Evolutionary conservation across 306 rosid genomes (phyloP).

Genomic region (Vigna angularis): DNA sequence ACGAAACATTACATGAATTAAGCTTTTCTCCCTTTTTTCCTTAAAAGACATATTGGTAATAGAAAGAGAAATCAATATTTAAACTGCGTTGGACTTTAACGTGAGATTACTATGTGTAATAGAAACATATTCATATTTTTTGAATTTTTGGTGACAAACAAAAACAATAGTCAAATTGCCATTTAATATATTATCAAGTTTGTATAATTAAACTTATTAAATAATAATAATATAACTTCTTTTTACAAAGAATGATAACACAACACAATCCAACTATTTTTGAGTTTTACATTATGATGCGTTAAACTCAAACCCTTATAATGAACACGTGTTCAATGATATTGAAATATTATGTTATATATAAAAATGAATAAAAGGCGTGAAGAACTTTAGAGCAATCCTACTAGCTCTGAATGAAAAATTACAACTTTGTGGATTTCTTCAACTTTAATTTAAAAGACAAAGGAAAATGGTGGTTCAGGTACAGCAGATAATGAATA

Average conservation of each 20-base stretch:
- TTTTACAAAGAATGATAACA: too few relatives aligned
- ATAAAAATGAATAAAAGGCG: too few relatives aligned
- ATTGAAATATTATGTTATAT: too few relatives aligned
- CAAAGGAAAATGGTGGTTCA: background rate
- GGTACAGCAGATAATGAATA: slow-evolving; percentile 1
- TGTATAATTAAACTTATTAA: background rate
- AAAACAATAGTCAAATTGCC: background rate
- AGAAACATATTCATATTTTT: too few relatives aligned
- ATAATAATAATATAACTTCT: background rate
- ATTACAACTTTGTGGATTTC: background rate
- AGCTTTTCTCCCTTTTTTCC: too few relatives aligned
- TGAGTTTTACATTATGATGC: background rate
- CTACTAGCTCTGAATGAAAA: too few relatives aligned
- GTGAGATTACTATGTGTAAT: too few relatives aligned
- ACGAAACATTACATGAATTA: too few relatives aligned
- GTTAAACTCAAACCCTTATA: background rate
- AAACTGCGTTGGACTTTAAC: too few relatives aligned
- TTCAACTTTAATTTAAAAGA: slow-evolving; percentile 10
- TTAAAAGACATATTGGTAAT: too few relatives aligned
- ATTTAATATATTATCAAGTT: background rate
- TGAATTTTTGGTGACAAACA: background rate
- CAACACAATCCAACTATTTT: background rate
- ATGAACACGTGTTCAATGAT: background rate
- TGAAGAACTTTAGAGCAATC: too few relatives aligned
- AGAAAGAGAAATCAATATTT: too few relatives aligned